Percentiles rank a stretch among this genome's conserved stretches.
Evolutionary conservation across 73 alveolate species (phyloP).

Genomic region (Uronychia setigera): DNA sequence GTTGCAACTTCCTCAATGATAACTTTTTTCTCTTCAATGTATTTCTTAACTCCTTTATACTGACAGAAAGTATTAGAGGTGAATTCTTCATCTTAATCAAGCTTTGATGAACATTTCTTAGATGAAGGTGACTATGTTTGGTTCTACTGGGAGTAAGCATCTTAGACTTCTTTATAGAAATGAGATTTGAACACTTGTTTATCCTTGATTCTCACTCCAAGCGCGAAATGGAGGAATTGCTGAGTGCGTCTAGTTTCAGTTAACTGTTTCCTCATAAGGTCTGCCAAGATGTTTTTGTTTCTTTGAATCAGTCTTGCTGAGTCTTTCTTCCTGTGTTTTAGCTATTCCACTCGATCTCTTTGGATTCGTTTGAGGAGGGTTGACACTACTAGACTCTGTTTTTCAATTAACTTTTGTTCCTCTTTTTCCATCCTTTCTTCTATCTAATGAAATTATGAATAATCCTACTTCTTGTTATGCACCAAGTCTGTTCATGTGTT

Average conservation of each 20-base stretch:
- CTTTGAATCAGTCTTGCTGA: slow-evolving; percentile 70
- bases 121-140: no score
- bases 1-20: no score
- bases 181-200: not conserved
- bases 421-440: slow-evolving; percentile 19
- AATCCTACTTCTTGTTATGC: slow-evolving; percentile 19
- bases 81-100: no score
- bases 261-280: slow-evolving; percentile 58
- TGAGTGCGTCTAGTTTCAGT: slow-evolving; percentile 53
- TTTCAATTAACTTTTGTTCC: not conserved
- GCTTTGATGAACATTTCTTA: no score
- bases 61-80: no score
- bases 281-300: slow-evolving; percentile 63
- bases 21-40: no score
- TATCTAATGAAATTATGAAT: slow-evolving; percentile 9
- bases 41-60: no score
- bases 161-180: no score
- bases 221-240: slow-evolving; percentile 40
- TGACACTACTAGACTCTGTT: slow-evolving; percentile 36
- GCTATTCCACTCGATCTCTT: slow-evolving; percentile 64
- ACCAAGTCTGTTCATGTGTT: slow-evolving; percentile 13
- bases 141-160: no score
- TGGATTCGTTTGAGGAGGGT: slow-evolving; percentile 69
- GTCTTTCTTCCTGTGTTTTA: slow-evolving; percentile 62
- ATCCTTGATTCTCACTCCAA: slow-evolving; percentile 37